Evolutionary conservation across 2,329 filamentous ascomycete species (phyloP).

Genomic region (Intubia oerlemansii): DNA sequence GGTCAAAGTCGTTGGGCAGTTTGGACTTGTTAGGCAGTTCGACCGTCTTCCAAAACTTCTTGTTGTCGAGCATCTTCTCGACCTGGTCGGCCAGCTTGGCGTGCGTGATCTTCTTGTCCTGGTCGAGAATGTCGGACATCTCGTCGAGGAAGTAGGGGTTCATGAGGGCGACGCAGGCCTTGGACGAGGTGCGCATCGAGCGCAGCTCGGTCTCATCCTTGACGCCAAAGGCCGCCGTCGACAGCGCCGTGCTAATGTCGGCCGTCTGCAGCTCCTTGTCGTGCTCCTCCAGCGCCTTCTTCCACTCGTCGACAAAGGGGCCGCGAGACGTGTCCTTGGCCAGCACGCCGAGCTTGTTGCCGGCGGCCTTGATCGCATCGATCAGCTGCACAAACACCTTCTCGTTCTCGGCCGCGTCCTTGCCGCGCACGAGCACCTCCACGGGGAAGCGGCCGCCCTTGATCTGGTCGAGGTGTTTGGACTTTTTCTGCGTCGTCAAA

Average conservation of each 20-base stretch:
- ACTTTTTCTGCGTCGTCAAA: slow-evolving; percentile 95
- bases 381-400: slow-evolving; percentile 72
- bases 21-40: slow-evolving; percentile 49
- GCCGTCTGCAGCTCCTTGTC: slow-evolving; percentile 77
- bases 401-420: slow-evolving; percentile 77
- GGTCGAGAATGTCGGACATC: slow-evolving; percentile 89
- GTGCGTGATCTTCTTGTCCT: slow-evolving; percentile 94
- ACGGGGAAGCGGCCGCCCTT: slow-evolving; percentile 84
- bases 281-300: slow-evolving; percentile 54
- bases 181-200: slow-evolving; percentile 81
- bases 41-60: slow-evolving; percentile 77
- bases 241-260: slow-evolving; percentile 66
- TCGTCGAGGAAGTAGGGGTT: slow-evolving; percentile 94
- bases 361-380: slow-evolving; percentile 69
- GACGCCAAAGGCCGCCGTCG: slow-evolving; percentile 63
- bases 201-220: slow-evolving; percentile 92
- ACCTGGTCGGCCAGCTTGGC: slow-evolving; percentile 70
- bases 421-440: slow-evolving; percentile 78
- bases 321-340: slow-evolving; percentile 69
- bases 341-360: slow-evolving; percentile 78
- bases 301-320: slow-evolving; percentile 93
- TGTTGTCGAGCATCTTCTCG: slow-evolving; percentile 75
- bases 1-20: slow-evolving; percentile 70
- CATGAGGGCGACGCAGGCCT: slow-evolving; percentile 86
- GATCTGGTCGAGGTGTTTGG: slow-evolving; percentile 78